Evolutionary conservation across 2,329 filamentous ascomycete genomes (phyloP).

Genomic region (Fusarium temperatum): DNA sequence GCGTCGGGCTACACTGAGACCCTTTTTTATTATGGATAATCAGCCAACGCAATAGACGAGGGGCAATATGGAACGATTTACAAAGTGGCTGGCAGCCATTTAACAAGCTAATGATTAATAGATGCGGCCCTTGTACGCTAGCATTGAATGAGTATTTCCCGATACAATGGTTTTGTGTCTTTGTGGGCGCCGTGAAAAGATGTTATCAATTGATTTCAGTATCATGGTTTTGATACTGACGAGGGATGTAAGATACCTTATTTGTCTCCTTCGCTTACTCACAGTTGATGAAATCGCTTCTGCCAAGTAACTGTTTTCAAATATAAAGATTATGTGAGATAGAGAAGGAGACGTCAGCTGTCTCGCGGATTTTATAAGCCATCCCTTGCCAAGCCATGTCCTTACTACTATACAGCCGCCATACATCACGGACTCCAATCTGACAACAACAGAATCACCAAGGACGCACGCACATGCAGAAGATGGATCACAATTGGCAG

Average conservation of each 20-base stretch:
- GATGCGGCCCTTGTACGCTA: conserved; percentile 20
- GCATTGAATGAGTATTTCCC: conserved; percentile 16
- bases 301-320: background rate
- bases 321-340: background rate
- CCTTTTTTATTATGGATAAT: background rate
- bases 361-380: background rate
- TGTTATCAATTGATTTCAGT: background rate
- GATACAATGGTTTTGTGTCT: background rate
- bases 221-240: background rate
- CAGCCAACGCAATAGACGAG: conserved; percentile 7
- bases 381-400: conserved; percentile 15
- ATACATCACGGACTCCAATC: background rate
- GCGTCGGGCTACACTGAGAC: conserved; percentile 4
- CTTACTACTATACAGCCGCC: too few relatives aligned
- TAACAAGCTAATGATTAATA: conserved; percentile 42
- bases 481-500: background rate
- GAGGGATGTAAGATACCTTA: background rate
- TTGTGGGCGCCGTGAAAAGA: background rate
- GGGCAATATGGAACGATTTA: conserved; percentile 11
- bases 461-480: background rate
- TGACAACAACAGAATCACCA: background rate
- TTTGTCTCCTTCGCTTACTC: background rate
- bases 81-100: conserved; percentile 18
- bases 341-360: background rate
- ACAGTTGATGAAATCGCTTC: background rate